Conservation (phyloP, 208 protist species). For the Zelonia costaricensis region DNA sequence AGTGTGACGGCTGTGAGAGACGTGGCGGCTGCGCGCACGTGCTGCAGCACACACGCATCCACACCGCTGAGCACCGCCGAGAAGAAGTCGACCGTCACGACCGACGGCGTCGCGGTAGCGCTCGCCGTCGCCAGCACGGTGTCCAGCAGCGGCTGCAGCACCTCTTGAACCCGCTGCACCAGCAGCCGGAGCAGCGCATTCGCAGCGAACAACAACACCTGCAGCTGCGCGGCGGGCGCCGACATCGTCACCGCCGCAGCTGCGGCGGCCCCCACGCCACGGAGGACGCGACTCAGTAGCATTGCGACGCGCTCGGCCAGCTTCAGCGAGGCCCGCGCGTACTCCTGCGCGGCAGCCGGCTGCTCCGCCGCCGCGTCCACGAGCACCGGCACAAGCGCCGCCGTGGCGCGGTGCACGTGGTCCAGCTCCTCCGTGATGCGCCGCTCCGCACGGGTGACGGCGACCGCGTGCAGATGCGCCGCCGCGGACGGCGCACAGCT, state of each 20-base stretch:
- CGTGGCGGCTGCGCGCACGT: conserved; percentile 4
- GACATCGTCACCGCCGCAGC: background rate
- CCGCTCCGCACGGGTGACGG: background rate
- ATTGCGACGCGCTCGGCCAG: conserved; percentile 4
- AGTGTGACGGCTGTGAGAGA: background rate
- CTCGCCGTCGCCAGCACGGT: conserved; percentile 8
- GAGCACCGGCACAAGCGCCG: conserved; percentile 5
- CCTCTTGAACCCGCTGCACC: conserved; percentile 24
- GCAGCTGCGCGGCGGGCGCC: background rate
- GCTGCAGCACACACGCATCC: conserved; percentile 14
- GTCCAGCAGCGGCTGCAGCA: conserved; percentile 27
- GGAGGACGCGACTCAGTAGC: conserved; percentile 13
- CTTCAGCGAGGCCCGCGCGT: conserved; percentile 18
- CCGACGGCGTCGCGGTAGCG: conserved; percentile 8
- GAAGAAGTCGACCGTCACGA: conserved; percentile 18
- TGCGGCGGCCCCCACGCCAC: background rate
- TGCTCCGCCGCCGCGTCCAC: conserved; percentile 14
- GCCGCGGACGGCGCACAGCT: background rate
- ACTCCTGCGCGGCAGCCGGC: conserved; percentile 19
- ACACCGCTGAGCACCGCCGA: conserved; percentile 9
- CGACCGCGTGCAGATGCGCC: background rate
- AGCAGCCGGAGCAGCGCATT: conserved; percentile 21
- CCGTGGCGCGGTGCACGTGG: background rate
- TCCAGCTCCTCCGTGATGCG: conserved; percentile 1
- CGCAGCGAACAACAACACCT: conserved; percentile 16